phyloP scores from a whole-genome alignment of 2,329 filamentous ascomycete genomes.

The Xylaria sp. region DNA sequence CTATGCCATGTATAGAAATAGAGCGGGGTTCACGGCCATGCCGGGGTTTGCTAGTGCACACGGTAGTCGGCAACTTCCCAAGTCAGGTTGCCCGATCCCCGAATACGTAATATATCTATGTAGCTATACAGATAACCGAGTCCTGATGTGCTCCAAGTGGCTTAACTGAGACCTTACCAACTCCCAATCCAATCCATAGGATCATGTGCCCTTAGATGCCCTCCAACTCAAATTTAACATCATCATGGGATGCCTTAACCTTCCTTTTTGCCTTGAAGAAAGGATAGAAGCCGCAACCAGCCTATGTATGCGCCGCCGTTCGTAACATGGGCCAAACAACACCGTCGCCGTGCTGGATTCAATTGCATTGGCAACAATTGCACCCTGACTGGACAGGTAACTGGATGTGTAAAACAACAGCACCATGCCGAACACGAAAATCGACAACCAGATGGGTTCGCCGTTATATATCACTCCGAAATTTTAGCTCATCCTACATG shows the following conservation, averaged over 20 bases:
- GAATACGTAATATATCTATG: not conserved
- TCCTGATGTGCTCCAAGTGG: not conserved
- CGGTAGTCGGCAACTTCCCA: conserved; percentile 31
- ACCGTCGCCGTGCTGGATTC: not conserved
- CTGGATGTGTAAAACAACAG: not conserved
- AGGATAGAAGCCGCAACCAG: not conserved
- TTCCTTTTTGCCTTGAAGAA: not conserved
- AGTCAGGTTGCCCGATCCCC: conserved; percentile 33
- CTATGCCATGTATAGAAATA: conserved; percentile 13
- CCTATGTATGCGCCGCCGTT: not conserved
- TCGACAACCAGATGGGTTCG: not conserved
- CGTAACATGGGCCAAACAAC: not conserved
- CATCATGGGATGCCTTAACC: not conserved
- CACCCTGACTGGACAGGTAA: not conserved
- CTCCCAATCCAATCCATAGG: not conserved
- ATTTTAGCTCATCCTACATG: not conserved
- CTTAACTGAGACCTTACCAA: not conserved
- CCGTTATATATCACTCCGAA: conserved; percentile 1
- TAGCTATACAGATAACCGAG: conserved; percentile 2
- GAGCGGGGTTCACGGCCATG: not conserved
- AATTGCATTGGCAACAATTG: not conserved
- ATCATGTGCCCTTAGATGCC: not conserved
- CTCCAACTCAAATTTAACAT: not conserved
- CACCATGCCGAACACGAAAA: not conserved
- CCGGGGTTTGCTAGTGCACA: not conserved